These are phyloP conservation scores for Prunus mume DNA, from an alignment of 306 rosid genomes.

Conservation along the genomic window DNA sequence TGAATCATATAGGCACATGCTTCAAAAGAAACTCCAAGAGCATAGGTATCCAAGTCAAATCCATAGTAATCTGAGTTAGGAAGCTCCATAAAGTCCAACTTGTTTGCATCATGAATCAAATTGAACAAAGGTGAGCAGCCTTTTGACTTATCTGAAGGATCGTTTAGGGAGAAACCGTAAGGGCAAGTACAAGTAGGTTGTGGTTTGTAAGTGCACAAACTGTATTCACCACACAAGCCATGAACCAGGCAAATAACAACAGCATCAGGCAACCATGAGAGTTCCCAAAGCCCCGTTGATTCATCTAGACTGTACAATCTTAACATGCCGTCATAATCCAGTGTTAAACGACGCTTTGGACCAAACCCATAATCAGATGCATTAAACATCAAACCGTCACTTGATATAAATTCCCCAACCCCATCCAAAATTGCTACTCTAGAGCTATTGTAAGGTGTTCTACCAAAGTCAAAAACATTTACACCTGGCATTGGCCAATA, in stretches of 20 bases:
- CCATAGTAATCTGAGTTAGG: slow-evolving; percentile 37
- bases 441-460: slow-evolving; percentile 35
- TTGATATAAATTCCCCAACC: slow-evolving; percentile 8
- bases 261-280: slow-evolving; percentile 18
- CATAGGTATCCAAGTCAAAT: slow-evolving; percentile 13
- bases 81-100: slow-evolving; percentile 25
- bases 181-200: slow-evolving; percentile 37
- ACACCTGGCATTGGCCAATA: slow-evolving; percentile 8
- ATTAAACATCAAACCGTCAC: slow-evolving; percentile 8
- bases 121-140: slow-evolving; percentile 32
- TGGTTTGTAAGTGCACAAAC: slow-evolving; percentile 24
- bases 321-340: slow-evolving; percentile 29
- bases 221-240: slow-evolving; percentile 37
- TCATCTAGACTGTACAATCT: slow-evolving; percentile 23
- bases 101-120: neutral
- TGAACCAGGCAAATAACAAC: slow-evolving; percentile 14
- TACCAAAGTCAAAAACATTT: neutral
- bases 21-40: slow-evolving; percentile 2
- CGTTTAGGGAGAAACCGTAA: slow-evolving; percentile 14
- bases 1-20: slow-evolving; percentile 10
- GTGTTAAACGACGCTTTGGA: slow-evolving; percentile 16
- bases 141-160: slow-evolving; percentile 34
- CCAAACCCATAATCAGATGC: slow-evolving; percentile 8
- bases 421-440: slow-evolving; percentile 17
- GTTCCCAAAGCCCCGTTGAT: slow-evolving; percentile 14